A percentile compares a stretch with the other conserved stretches of the same genome.
phyloP scores from a whole-genome alignment of 441 rosid species.

The Erodium texanum region DNA sequence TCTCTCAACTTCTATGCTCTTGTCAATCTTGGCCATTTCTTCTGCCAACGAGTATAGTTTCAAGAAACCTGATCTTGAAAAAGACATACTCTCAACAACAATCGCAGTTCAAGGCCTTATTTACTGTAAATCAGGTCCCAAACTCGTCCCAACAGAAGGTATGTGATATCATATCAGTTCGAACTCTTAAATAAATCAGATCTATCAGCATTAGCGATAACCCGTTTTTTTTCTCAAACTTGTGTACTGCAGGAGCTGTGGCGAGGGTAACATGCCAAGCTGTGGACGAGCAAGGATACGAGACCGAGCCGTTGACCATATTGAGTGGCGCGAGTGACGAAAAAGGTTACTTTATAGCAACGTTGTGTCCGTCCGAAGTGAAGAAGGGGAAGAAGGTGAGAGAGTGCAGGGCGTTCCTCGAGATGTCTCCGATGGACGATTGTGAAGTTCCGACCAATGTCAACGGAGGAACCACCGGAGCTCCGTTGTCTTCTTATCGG shows the following conservation, averaged over 20 bases:
- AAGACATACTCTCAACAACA: neutral
- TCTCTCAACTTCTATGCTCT: neutral
- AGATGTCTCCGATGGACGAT: neutral
- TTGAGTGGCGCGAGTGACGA: neutral
- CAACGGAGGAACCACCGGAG: neutral
- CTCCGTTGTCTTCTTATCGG: neutral
- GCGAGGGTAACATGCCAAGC: neutral
- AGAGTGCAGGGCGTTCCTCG: neutral
- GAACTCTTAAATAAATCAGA: too few species aligned
- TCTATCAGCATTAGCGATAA: too few species aligned
- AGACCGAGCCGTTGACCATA: neutral
- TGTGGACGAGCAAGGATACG: neutral
- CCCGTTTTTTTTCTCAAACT: too few species aligned
- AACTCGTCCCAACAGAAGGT: neutral
- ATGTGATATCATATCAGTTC: neutral
- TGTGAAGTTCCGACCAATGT: neutral
- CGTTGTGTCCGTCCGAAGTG: neutral
- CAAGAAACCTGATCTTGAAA: neutral
- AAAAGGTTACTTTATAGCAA: neutral
- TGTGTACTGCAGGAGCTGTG: neutral
- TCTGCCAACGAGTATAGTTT: neutral
- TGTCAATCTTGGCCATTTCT: neutral
- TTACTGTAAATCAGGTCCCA: neutral
- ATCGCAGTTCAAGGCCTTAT: neutral
- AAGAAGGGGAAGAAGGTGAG: neutral